Evolutionary conservation across 306 rosid genomes (phyloP), one percentile per base, ranked within the genome.

Genomic region (Vigna hirtella): DNA sequence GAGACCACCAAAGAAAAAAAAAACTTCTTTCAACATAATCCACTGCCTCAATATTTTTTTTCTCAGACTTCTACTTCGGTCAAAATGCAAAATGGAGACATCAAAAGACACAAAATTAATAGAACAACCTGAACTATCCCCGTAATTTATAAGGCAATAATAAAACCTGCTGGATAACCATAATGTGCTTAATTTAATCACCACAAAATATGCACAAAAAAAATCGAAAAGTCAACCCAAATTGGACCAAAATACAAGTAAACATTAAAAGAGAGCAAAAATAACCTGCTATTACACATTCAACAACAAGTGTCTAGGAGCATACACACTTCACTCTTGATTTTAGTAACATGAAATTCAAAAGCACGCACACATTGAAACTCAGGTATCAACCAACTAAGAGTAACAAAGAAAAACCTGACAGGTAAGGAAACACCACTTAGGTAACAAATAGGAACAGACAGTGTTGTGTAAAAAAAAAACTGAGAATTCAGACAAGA

Each of bases 1-100:
- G 16, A 64, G 69, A 64, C 50, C 7, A 64, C 66, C 59, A 51
- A 43, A 26, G 20, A 52, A 76, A 18, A 77, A 55, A 50, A 62
- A 13, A 77, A 63, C 17, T 70, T 42, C 14, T 64, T 55, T 76
- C 36, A 9, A 2, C 10, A 53, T 13, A 7, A 36, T n/a, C 36
- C 53, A 18, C 20, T 9, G 11, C 20, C 58, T 28, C 13, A 1
- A 4, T 32, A 11, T 3, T 12, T 10, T 43, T 45, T 11, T 45
- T 2, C 13, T 12, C 16, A 4, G 13, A 12, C 15, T 45, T 11
- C 50, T 45, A 11, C 50, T 45, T 12, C 50, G 12, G 5, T 45
- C 15, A 12, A 11, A 45, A 43, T 43, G 49, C 49, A 43, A 26
- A 38, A 58, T 2, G 2, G 9, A 26, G 30, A 58, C n/a, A 20